A percentile compares a stretch with the other conserved stretches of the same genome.
These are phyloP conservation scores for Leptodontidium sp. DNA, from an alignment of 2,329 filamentous ascomycete species.

Conservation along the genomic window DNA sequence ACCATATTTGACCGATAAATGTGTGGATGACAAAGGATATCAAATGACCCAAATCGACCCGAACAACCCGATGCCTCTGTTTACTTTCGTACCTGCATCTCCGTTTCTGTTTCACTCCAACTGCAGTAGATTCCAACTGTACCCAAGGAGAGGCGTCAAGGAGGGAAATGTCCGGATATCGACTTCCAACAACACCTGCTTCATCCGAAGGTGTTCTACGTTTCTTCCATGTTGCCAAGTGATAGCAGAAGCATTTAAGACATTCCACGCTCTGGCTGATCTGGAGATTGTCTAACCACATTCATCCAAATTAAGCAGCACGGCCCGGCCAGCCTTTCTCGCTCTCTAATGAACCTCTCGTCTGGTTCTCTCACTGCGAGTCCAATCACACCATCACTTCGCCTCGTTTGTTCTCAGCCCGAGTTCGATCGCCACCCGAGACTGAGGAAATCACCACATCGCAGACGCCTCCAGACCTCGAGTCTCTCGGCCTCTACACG, in stretches of 20 bases:
- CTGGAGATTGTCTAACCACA: not conserved
- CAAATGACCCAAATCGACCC: too few species aligned
- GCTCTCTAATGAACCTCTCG: not conserved
- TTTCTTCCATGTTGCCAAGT: not conserved
- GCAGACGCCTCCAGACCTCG: not conserved
- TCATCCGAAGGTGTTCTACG: not conserved
- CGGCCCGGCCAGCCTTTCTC: not conserved
- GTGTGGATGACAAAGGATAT: too few species aligned
- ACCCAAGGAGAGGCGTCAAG: too few species aligned
- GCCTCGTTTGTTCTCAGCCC: not conserved
- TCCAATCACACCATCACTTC: not conserved
- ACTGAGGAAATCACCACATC: not conserved
- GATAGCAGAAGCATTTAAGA: not conserved
- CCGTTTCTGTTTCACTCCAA: too few species aligned
- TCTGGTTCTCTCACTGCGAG: not conserved
- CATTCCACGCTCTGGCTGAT: not conserved
- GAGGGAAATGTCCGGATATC: too few species aligned
- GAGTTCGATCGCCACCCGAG: not conserved
- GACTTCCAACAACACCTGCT: not conserved
- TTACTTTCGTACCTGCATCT: too few species aligned
- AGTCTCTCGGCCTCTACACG: not conserved
- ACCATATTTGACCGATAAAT: too few species aligned
- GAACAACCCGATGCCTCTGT: too few species aligned
- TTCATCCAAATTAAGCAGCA: slow-evolving; percentile 6
- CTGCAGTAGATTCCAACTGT: too few species aligned